Evolutionary conservation across 192 early-diverging fungal genomes (phyloP).

Genomic region (Radiomyces spectabilis): DNA sequence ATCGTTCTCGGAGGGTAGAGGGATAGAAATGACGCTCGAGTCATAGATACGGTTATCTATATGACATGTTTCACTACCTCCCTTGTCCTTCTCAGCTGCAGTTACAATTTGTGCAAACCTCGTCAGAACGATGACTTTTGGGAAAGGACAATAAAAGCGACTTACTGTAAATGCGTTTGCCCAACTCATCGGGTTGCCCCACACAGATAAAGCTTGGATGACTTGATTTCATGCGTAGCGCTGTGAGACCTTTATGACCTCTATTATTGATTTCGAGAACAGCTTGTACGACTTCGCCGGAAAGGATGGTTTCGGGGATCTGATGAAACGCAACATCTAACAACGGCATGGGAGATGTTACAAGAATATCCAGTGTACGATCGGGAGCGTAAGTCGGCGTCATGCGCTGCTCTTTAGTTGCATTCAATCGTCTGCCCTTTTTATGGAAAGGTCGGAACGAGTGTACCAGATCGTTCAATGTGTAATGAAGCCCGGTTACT

Average conservation of each 20-base stretch:
- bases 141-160: too few species aligned
- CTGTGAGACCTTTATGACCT: slow-evolving; percentile 64
- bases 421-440: slow-evolving; percentile 64
- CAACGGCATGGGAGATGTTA: slow-evolving; percentile 78
- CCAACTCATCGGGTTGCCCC: slow-evolving; percentile 38
- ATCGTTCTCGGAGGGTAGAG: slow-evolving; percentile 30
- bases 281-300: slow-evolving; percentile 71
- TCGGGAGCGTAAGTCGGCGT: slow-evolving; percentile 59
- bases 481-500: slow-evolving; percentile 71
- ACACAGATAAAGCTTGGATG: slow-evolving; percentile 85
- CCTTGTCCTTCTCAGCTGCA: background rate
- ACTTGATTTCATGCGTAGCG: slow-evolving; percentile 68
- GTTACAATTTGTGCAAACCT: too few species aligned
- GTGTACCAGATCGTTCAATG: slow-evolving; percentile 72
- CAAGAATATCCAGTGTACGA: slow-evolving; percentile 58
- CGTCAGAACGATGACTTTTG: too few species aligned
- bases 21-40: slow-evolving; percentile 39
- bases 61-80: background rate
- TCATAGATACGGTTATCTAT: slow-evolving; percentile 52
- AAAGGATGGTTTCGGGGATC: slow-evolving; percentile 71
- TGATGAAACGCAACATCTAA: slow-evolving; percentile 70
- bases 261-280: slow-evolving; percentile 79
- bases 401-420: slow-evolving; percentile 62
- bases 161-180: slow-evolving; percentile 33
- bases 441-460: slow-evolving; percentile 58